Conservation (phyloP, 1,284 basidiomycete species). For the Gymnopus androsaceus region DNA sequence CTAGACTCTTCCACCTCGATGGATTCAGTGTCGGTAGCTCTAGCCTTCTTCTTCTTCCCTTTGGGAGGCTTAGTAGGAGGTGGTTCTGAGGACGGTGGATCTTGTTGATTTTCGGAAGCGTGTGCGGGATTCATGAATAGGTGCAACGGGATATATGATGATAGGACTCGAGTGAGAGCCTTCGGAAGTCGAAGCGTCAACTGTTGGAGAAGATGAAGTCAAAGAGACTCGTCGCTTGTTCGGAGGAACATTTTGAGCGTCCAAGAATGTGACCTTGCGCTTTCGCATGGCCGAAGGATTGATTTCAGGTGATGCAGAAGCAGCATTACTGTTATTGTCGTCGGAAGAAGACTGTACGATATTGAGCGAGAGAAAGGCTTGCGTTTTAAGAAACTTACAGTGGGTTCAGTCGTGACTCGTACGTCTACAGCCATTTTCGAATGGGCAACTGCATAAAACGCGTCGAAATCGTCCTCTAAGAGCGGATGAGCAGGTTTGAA, state of each 20-base stretch:
- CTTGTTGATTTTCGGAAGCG: neutral
- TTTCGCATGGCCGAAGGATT: conserved; percentile 22
- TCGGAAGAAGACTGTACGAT: neutral
- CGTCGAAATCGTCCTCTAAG: conserved; percentile 76
- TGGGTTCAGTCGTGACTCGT: conserved; percentile 32
- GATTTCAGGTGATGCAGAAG: neutral
- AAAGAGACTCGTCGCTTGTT: conserved; percentile 7
- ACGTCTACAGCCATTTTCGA: conserved; percentile 39
- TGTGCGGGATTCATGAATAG: neutral
- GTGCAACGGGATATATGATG: neutral
- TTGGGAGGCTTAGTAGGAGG: neutral
- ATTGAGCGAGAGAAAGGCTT: neutral
- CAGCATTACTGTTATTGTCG: neutral
- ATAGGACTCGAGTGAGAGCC: neutral
- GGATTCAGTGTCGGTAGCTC: neutral
- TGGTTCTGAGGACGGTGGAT: no score
- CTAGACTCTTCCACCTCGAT: no score
- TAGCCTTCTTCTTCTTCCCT: conserved; percentile 21
- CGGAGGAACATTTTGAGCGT: conserved; percentile 13
- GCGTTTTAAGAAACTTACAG: neutral
- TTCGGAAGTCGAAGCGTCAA: neutral
- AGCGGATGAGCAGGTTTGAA: conserved; percentile 3
- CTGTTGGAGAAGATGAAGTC: neutral
- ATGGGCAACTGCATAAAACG: conserved; percentile 53
- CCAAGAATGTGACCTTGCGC: conserved; percentile 30